Percentiles rank a stretch among this genome's conserved stretches.
These are phyloP conservation scores for Lophiostoma macrostomum DNA, from an alignment of 495 filamentous ascomycete species.

Conservation along the genomic window DNA sequence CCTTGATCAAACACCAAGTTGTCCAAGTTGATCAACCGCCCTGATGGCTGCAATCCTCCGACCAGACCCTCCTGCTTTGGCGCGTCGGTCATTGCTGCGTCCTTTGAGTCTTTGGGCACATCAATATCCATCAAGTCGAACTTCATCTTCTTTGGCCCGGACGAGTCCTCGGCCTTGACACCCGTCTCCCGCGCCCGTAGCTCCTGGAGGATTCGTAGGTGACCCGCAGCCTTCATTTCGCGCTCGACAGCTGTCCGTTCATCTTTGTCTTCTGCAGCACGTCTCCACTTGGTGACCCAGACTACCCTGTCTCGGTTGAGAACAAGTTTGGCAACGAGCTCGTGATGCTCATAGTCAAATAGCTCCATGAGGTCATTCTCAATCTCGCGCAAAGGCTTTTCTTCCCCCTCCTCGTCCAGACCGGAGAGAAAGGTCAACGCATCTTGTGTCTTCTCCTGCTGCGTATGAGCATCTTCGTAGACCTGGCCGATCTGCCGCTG, in stretches of 20 bases:
- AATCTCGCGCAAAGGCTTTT: conserved; percentile 81
- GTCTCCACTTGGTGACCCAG: conserved; percentile 88
- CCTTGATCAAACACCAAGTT: conserved; percentile 97
- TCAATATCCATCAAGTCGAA: conserved; percentile 88
- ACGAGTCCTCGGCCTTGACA: conserved; percentile 46
- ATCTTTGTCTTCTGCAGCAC: conserved; percentile 74
- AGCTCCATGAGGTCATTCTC: conserved; percentile 98
- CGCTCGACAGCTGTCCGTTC: conserved; percentile 75
- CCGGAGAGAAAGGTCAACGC: conserved; percentile 78
- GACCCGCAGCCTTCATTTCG: conserved; percentile 86
- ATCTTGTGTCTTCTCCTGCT: conserved; percentile 80
- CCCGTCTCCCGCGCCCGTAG: conserved; percentile 61
- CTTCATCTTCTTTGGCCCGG: conserved; percentile 75
- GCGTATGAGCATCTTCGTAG: conserved; percentile 84
- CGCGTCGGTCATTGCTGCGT: conserved; percentile 46
- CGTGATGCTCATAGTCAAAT: conserved; percentile 94
- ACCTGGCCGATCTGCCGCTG: conserved; percentile 86
- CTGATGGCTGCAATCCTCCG: conserved; percentile 77
- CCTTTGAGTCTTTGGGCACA: conserved; percentile 59
- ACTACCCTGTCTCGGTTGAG: conserved; percentile 87
- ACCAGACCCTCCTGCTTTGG: conserved; percentile 64
- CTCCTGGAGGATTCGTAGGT: conserved; percentile 83
- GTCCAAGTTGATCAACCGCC: conserved; percentile 85
- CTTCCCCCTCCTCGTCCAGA: conserved; percentile 70
- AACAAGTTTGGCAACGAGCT: conserved; percentile 88